Evolutionary conservation across 192 early-diverging fungal species (phyloP).

Genomic region (Dispira parvispora): DNA sequence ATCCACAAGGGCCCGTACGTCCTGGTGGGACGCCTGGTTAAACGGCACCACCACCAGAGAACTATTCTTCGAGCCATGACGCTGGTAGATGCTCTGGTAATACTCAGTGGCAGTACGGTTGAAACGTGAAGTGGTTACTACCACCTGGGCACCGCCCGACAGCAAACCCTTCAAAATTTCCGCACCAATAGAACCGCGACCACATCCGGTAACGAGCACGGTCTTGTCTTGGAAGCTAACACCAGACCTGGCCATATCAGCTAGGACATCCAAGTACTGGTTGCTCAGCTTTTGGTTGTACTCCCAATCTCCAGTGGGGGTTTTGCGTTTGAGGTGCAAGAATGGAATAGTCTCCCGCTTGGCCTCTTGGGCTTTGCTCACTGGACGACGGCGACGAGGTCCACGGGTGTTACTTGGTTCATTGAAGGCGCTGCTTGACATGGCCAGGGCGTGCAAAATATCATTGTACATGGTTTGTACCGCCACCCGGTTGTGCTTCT

Average conservation of each 20-base stretch:
- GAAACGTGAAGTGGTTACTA: constrained; percentile 87
- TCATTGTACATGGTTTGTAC: constrained; percentile 54
- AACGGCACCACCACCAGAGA: constrained; percentile 81
- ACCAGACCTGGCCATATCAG: constrained; percentile 63
- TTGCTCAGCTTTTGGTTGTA: constrained; percentile 59
- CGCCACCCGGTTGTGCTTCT: constrained; percentile 48
- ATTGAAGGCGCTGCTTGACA: constrained; percentile 54
- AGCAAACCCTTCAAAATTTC: constrained; percentile 68
- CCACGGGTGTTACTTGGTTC: constrained; percentile 22
- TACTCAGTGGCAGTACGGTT: constrained; percentile 60
- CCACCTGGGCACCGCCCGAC: constrained; percentile 69
- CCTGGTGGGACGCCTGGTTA: constrained; percentile 80
- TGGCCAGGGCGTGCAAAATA: constrained; percentile 50
- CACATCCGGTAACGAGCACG: constrained; percentile 80
- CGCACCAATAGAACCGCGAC: constrained; percentile 77
- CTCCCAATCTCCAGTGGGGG: constrained; percentile 56
- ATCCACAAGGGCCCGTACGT: constrained; percentile 59
- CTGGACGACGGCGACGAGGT: constrained; percentile 31
- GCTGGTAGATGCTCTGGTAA: constrained; percentile 77
- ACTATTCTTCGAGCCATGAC: constrained; percentile 73
- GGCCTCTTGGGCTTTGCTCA: constrained; percentile 16
- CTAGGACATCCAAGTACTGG: constrained; percentile 67
- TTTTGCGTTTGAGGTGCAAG: constrained; percentile 58
- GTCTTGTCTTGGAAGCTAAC: constrained; percentile 71
- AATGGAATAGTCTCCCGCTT: constrained; percentile 56